These are phyloP conservation scores for Leucoagaricus sp. DNA, from an alignment of 1,284 basidiomycete species.

Conservation along the genomic window DNA sequence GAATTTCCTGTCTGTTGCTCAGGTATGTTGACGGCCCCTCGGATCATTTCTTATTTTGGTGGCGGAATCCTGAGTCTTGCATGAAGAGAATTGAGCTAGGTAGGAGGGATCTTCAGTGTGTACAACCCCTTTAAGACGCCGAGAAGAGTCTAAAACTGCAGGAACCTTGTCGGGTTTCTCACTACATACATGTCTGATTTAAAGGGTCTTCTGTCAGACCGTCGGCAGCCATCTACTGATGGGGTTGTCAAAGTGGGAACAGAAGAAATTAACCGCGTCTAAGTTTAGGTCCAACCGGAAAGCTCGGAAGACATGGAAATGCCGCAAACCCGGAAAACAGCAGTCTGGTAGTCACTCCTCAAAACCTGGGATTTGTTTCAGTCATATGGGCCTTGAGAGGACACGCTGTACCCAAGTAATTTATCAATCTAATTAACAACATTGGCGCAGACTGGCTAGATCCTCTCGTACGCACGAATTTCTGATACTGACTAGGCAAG, in stretches of 20 bases:
- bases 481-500: background rate
- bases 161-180: background rate
- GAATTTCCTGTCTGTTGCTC: background rate
- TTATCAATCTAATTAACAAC: background rate
- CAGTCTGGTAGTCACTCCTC: background rate
- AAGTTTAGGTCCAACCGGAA: background rate
- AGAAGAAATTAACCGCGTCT: background rate
- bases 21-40: background rate
- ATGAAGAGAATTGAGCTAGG: background rate
- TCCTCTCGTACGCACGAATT: background rate
- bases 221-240: background rate
- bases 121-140: background rate
- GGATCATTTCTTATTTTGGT: background rate
- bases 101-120: too few relatives aligned
- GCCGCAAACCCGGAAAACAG: background rate
- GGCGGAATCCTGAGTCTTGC: background rate
- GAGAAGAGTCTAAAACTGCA: background rate
- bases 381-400: background rate
- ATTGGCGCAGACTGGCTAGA: background rate
- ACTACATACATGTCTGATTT: background rate
- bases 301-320: background rate
- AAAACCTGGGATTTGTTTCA: background rate
- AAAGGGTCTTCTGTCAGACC: background rate
- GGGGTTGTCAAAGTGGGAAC: constrained; percentile 3
- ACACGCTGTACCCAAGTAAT: background rate